Evolutionary conservation across 1,139 yeast species (phyloP).

Genomic region (Pichia sp.): DNA sequence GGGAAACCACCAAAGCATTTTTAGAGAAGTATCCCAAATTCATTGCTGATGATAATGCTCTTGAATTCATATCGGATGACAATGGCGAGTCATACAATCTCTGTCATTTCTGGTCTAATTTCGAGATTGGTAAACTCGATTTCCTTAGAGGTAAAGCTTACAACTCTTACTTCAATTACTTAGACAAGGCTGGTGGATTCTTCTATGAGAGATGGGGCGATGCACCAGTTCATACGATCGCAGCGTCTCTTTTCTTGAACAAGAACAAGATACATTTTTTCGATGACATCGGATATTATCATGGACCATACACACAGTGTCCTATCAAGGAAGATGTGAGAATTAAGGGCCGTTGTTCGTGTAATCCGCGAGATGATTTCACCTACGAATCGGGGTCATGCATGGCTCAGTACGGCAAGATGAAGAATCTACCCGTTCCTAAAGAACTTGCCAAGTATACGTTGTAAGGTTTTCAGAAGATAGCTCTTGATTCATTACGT

Average conservation of each 20-base stretch:
- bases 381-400: constrained; percentile 11
- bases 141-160: constrained; percentile 71
- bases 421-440: constrained; percentile 11
- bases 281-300: constrained; percentile 76
- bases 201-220: constrained; percentile 96
- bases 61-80: constrained; percentile 49
- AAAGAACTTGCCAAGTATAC: constrained; percentile 1
- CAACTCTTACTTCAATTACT: constrained; percentile 56
- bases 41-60: constrained; percentile 43
- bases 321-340: constrained; percentile 14
- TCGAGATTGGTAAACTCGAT: constrained; percentile 71
- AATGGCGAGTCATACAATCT: constrained; percentile 57
- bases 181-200: constrained; percentile 78
- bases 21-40: constrained; percentile 39
- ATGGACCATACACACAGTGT: constrained; percentile 42
- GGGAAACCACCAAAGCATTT: constrained; percentile 52
- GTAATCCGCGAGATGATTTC: constrained; percentile 16
- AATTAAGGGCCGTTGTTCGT: constrained; percentile 15
- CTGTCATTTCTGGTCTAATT: constrained; percentile 91
- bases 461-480: no score
- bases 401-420: constrained; percentile 8
- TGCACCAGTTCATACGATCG: constrained; percentile 84
- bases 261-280: constrained; percentile 66
- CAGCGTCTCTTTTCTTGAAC: constrained; percentile 61
- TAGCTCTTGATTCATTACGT: no score